Conservation (phyloP, 2,329 filamentous ascomycete species). For the Westerdykella ornata region DNA sequence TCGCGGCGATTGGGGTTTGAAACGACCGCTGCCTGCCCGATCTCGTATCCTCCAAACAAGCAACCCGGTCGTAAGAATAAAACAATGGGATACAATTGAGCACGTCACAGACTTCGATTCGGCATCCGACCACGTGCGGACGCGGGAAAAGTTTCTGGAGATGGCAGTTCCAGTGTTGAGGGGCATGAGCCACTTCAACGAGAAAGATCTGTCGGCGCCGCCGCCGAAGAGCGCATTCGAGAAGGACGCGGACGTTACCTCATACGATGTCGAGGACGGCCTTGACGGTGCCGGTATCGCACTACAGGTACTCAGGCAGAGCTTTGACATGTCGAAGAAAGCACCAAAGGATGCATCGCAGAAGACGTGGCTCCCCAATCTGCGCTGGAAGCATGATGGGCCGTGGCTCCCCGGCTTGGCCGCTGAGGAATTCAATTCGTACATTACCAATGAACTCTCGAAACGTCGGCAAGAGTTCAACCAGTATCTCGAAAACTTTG, state of each 20-base stretch:
- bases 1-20: slow-evolving; percentile 88
- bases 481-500: slow-evolving; percentile 23
- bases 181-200: slow-evolving; percentile 17
- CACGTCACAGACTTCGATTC: slow-evolving; percentile 84
- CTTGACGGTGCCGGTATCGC: slow-evolving; percentile 23
- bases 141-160: slow-evolving; percentile 80
- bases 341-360: slow-evolving; percentile 7
- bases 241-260: slow-evolving; percentile 26
- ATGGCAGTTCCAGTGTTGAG: slow-evolving; percentile 63
- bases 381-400: slow-evolving; percentile 52
- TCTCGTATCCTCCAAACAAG: slow-evolving; percentile 58
- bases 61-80: slow-evolving; percentile 69
- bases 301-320: slow-evolving; percentile 21
- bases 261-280: slow-evolving; percentile 21
- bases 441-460: slow-evolving; percentile 41
- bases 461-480: slow-evolving; percentile 30
- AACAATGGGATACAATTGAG: slow-evolving; percentile 75
- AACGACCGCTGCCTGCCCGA: slow-evolving; percentile 71
- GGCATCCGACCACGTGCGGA: slow-evolving; percentile 72
- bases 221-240: slow-evolving; percentile 28
- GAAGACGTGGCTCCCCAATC: slow-evolving; percentile 12
- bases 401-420: slow-evolving; percentile 54
- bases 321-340: slow-evolving; percentile 9
- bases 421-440: slow-evolving; percentile 50
- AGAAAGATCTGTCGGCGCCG: slow-evolving; percentile 9